Conservation (phyloP, 2,329 filamentous ascomycete species). For the Paecilomyces formosus region DNA sequence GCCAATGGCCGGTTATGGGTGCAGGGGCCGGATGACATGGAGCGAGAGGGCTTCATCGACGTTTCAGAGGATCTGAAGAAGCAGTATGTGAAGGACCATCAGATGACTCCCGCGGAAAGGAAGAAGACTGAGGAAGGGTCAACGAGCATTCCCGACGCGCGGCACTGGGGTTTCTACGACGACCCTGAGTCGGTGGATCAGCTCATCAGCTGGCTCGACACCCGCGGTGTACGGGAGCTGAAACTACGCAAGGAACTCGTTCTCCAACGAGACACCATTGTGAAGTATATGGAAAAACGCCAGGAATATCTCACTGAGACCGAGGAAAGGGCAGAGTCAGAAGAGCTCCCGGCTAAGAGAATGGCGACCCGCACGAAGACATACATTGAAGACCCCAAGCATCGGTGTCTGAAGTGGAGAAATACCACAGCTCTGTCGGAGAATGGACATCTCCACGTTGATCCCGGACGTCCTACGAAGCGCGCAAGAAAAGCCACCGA, state of each 20-base stretch:
- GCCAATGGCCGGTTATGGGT: constrained; percentile 96
- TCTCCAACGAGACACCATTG: constrained; percentile 67
- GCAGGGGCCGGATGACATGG: constrained; percentile 85
- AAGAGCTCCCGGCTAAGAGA: constrained; percentile 41
- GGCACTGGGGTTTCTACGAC: constrained; percentile 87
- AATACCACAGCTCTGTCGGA: constrained; percentile 55
- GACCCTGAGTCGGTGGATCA: constrained; percentile 69
- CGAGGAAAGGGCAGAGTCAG: constrained; percentile 43
- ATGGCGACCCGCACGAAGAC: constrained; percentile 59
- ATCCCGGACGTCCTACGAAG: constrained; percentile 46
- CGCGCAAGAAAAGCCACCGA: constrained; percentile 40
- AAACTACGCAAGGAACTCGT: constrained; percentile 83
- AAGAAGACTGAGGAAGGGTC: constrained; percentile 78
- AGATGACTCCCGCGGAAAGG: constrained; percentile 76
- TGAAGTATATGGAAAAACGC: constrained; percentile 72
- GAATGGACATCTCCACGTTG: constrained; percentile 53
- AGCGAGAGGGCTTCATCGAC: constrained; percentile 80
- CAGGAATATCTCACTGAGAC: constrained; percentile 59
- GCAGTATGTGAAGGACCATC: constrained; percentile 69
- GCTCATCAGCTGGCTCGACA: constrained; percentile 82
- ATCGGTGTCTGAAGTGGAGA: constrained; percentile 58
- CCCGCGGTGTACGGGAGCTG: constrained; percentile 75
- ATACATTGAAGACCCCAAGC: constrained; percentile 47
- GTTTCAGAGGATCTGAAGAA: constrained; percentile 62
- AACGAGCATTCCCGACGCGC: constrained; percentile 67